Percentiles rank a stretch among this genome's conserved stretches.
Conservation (phyloP, 768 basidiomycete genomes). For the Leccinum boreale region DNA sequence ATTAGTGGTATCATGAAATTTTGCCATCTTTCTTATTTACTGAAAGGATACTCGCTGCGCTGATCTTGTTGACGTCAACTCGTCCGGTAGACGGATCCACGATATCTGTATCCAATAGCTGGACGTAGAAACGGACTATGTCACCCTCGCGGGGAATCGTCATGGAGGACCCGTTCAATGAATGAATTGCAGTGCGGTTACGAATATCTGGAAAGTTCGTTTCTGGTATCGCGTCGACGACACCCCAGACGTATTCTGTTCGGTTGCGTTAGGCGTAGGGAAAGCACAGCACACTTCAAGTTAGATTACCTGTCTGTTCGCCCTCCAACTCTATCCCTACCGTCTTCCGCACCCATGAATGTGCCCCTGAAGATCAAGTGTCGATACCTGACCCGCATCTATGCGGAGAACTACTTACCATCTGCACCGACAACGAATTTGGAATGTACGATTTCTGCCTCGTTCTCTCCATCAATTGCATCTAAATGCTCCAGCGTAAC, state of each 20-base stretch:
- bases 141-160: conserved; percentile 71
- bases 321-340: conserved; percentile 45
- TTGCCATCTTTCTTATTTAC: conserved; percentile 28
- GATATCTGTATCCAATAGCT: conserved; percentile 50
- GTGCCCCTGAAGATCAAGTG: conserved; percentile 31
- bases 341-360: conserved; percentile 46
- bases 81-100: conserved; percentile 46
- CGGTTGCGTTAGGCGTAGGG: not conserved
- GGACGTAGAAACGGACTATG: conserved; percentile 68
- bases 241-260: conserved; percentile 79
- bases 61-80: conserved; percentile 50
- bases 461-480: conserved; percentile 25
- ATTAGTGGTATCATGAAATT: not conserved
- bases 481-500: conserved; percentile 24
- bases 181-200: conserved; percentile 63
- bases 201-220: conserved; percentile 80
- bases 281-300: not conserved
- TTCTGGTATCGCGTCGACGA: conserved; percentile 66
- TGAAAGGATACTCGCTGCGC: conserved; percentile 49
- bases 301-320: conserved; percentile 41
- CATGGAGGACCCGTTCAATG: conserved; percentile 65
- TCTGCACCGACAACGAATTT: conserved; percentile 38
- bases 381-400: not conserved
- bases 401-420: conserved; percentile 16
- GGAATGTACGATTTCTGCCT: conserved; percentile 32